Evolutionary conservation across 2,329 filamentous ascomycete genomes (phyloP).

Genomic region (Colletotrichum tamarilloi): DNA sequence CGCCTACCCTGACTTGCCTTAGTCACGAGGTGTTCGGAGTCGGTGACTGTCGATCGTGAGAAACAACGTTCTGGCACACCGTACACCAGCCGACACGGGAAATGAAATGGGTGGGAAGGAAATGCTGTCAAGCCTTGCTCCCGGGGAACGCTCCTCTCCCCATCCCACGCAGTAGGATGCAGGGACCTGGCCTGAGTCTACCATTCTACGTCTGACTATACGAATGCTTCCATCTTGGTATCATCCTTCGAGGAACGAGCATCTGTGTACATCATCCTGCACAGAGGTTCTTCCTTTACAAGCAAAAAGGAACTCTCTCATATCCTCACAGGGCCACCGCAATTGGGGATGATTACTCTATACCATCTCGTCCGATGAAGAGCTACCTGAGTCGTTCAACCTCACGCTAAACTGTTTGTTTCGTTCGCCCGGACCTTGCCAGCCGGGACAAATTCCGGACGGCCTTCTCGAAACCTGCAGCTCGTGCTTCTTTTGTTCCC

Average conservation of each 20-base stretch:
- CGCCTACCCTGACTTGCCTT: not conserved
- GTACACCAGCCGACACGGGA: not conserved
- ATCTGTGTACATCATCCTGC: not conserved
- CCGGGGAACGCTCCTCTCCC: no score
- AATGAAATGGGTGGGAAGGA: not conserved
- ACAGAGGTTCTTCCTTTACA: not conserved
- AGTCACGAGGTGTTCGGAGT: not conserved
- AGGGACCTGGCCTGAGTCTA: not conserved
- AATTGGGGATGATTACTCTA: not conserved
- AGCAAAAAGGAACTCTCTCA: not conserved
- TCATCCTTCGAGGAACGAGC: not conserved
- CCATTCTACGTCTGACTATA: not conserved
- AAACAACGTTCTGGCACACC: not conserved
- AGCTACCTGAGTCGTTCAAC: slow-evolving; percentile 6
- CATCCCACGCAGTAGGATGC: not conserved
- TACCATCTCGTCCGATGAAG: slow-evolving; percentile 3
- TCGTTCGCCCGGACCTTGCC: slow-evolving; percentile 1
- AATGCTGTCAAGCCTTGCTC: not conserved
- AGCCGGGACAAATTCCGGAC: slow-evolving; percentile 22
- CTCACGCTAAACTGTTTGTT: slow-evolving; percentile 9
- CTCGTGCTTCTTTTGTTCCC: not conserved
- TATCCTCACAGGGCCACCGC: not conserved
- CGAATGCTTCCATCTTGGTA: not conserved
- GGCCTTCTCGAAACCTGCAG: slow-evolving; percentile 31
- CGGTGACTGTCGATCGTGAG: not conserved